These are phyloP conservation scores for Punctularia strigosozonata DNA, from an alignment of 768 basidiomycete species.

Conservation along the genomic window DNA sequence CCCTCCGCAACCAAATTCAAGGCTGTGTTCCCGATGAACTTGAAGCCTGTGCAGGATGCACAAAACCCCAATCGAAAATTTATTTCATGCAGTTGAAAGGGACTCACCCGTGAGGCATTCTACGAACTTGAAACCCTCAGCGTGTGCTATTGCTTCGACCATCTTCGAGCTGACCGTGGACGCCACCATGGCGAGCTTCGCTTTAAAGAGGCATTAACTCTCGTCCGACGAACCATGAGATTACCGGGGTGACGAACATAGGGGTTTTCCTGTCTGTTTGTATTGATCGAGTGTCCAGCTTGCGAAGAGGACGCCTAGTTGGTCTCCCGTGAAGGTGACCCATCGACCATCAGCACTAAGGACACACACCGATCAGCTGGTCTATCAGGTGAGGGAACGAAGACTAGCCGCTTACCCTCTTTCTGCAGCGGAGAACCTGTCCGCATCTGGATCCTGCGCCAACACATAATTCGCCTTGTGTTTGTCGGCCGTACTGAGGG, in stretches of 20 bases:
- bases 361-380: background rate
- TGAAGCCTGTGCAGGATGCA: conserved; percentile 49
- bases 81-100: conserved; percentile 3
- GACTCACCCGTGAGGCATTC: conserved; percentile 72
- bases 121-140: conserved; percentile 72
- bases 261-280: conserved; percentile 30
- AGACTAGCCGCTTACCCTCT: conserved; percentile 30
- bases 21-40: conserved; percentile 82
- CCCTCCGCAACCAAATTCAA: conserved; percentile 52
- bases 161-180: conserved; percentile 90
- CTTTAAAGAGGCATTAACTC: conserved; percentile 9
- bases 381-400: background rate
- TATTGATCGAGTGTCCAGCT: conserved; percentile 31
- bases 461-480: conserved; percentile 52
- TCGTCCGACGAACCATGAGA: background rate
- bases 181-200: conserved; percentile 73
- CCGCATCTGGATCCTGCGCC: conserved; percentile 85
- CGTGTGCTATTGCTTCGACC: conserved; percentile 63
- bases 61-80: conserved; percentile 5
- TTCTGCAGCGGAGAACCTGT: conserved; percentile 73
- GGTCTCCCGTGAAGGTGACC: conserved; percentile 74
- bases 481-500: conserved; percentile 47
- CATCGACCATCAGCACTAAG: conserved; percentile 42
- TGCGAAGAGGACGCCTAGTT: conserved; percentile 56
- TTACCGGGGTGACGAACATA: conserved; percentile 20